A percentile compares a stretch with the other conserved stretches of the same genome.
Conservation (phyloP, 768 basidiomycete genomes). For the Kwoniella bestiolae region DNA sequence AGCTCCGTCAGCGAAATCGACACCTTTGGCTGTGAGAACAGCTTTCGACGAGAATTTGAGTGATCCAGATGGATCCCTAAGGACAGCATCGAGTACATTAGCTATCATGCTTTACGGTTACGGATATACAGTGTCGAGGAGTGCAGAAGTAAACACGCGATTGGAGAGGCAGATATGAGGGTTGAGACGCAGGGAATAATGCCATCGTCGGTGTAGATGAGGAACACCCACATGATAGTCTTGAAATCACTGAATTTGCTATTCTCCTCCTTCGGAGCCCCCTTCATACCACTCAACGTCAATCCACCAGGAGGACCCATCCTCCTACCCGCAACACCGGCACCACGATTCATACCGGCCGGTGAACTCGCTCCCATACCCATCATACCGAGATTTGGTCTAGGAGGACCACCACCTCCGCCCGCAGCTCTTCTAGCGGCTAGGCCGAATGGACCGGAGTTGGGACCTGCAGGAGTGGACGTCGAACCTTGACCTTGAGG, state of each 20-base stretch:
- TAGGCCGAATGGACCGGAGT: conserved; percentile 56
- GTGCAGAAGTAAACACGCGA: too few species aligned
- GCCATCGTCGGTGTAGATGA: too few species aligned
- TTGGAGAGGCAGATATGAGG: too few species aligned
- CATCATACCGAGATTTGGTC: conserved; percentile 29
- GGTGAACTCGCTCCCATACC: conserved; percentile 31
- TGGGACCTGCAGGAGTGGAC: conserved; percentile 43
- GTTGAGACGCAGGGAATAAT: too few species aligned
- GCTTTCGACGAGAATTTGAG: conserved; percentile 94
- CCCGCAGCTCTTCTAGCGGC: conserved; percentile 58
- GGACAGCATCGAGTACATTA: conserved; percentile 1
- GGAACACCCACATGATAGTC: conserved; percentile 81
- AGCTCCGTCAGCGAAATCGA: conserved; percentile 85
- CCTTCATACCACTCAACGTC: conserved; percentile 69
- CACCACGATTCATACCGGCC: conserved; percentile 27
- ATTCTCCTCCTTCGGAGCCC: conserved; percentile 65
- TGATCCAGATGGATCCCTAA: conserved; percentile 91
- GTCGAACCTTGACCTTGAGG: conserved; percentile 20
- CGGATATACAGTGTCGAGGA: too few species aligned
- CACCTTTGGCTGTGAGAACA: conserved; percentile 83
- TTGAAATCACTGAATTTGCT: conserved; percentile 91
- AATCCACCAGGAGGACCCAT: conserved; percentile 56
- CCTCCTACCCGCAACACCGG: conserved; percentile 55
- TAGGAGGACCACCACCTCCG: conserved; percentile 21
- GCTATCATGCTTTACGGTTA: too few species aligned